phyloP scores from a whole-genome alignment of 1,284 basidiomycete genomes.

The Marasmius fiardii region DNA sequence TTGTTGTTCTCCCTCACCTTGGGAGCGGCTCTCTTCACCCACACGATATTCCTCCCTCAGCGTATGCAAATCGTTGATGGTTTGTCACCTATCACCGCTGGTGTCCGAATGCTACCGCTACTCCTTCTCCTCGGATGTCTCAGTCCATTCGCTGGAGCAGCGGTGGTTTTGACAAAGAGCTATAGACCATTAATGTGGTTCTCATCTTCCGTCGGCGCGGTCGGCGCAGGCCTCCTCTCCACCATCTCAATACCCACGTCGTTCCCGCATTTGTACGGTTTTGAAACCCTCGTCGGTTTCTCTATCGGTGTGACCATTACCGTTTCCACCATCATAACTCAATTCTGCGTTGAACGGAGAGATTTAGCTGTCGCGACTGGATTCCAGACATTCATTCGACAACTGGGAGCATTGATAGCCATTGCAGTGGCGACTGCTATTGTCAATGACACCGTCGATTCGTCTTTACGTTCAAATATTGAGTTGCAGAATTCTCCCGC shows the following conservation, averaged over 20 bases:
- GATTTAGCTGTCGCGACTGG: constrained; percentile 1
- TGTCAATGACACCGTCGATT: not conserved
- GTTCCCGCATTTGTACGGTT: not conserved
- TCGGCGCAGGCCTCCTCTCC: not conserved
- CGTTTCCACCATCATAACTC: not conserved
- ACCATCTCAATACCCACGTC: not conserved
- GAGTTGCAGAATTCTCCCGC: not conserved
- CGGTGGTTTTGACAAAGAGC: not conserved
- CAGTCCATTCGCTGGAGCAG: not conserved
- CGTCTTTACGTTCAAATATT: not conserved
- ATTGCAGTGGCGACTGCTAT: not conserved
- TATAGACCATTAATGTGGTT: not conserved
- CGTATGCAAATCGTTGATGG: constrained; percentile 2
- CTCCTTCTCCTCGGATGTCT: not conserved
- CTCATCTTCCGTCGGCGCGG: not conserved
- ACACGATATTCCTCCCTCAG: not conserved
- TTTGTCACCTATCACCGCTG: not conserved
- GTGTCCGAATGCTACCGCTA: constrained; percentile 1
- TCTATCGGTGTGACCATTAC: constrained; percentile 2
- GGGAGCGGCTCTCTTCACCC: not conserved
- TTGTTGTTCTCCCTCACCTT: not conserved
- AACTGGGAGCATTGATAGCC: not conserved
- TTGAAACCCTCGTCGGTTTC: not conserved
- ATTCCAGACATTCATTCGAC: not conserved
- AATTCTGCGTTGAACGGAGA: not conserved